Percentiles rank a stretch among this genome's conserved stretches.
Evolutionary conservation across 352 stramenopile species (phyloP).

Genomic region (Stephanocyclus meneghinianus): DNA sequence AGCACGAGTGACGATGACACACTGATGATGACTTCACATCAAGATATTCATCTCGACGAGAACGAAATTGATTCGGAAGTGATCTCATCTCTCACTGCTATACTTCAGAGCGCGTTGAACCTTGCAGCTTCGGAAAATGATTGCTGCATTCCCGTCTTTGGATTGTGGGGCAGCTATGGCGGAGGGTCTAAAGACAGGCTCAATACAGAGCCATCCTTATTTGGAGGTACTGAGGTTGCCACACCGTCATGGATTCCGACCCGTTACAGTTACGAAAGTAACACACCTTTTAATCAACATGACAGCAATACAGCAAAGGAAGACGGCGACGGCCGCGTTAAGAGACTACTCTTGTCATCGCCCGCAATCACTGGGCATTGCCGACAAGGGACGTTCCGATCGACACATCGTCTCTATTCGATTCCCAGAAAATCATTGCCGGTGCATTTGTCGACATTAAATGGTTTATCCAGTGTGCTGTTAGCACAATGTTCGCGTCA

Average conservation of each 20-base stretch:
- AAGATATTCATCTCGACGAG: slow-evolving; percentile 20
- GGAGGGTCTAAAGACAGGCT: slow-evolving; percentile 12
- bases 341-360: slow-evolving; percentile 38
- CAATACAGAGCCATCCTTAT: not conserved
- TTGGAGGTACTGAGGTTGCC: slow-evolving; percentile 7
- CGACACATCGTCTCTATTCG: slow-evolving; percentile 47
- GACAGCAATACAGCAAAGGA: not conserved
- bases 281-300: slow-evolving; percentile 1
- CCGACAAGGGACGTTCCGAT: slow-evolving; percentile 23
- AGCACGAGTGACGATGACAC: slow-evolving; percentile 11
- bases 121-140: slow-evolving; percentile 58
- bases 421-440: slow-evolving; percentile 32
- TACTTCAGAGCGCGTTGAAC: slow-evolving; percentile 75
- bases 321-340: not conserved
- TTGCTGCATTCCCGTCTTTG: slow-evolving; percentile 74
- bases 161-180: slow-evolving; percentile 70
- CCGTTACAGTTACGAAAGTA: not conserved
- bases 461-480: slow-evolving; percentile 43
- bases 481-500: slow-evolving; percentile 26
- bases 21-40: slow-evolving; percentile 15
- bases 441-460: slow-evolving; percentile 41
- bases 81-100: slow-evolving; percentile 21
- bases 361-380: slow-evolving; percentile 30
- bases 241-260: slow-evolving; percentile 37
- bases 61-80: slow-evolving; percentile 41